Evolutionary conservation across 225 moss, liverwort and hornwort species (phyloP), one percentile per base, ranked within the genome.

Genomic region (Marchantia polymorpha): DNA sequence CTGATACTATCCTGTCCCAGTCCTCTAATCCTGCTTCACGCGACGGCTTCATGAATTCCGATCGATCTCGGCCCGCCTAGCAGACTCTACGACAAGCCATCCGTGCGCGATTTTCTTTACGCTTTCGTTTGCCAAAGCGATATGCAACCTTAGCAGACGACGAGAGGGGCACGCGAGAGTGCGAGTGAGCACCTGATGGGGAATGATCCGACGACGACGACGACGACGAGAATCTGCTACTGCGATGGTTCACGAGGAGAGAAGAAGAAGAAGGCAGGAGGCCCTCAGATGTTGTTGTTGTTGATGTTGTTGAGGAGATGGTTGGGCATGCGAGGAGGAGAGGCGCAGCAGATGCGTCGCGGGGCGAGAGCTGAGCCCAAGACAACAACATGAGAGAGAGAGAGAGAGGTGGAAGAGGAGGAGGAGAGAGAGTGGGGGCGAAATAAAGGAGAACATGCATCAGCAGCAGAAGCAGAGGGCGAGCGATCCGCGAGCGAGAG

Each of bases 1-100:
- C 70, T 71, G 20, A 71, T 71, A 22, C 70, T 71, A 50, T 71
- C 70, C 70, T 71, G 70, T 71, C 46, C 70, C 70, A 71, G 70
- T 71, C 48, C 50, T 20, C 70, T 50, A 13, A 48, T 50, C 70
- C 68, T 20, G 13, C 19, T 12, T 50, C 20, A 48, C 49, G 70
- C 49, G 22, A 20, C 70, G 48, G 22, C 49, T 71, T 71, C 22
- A 71, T 71, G 50, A n/a, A 71, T 71, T 71, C 70, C 70, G 70
- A 49, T 71, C 70, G 48, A 49, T 71, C 70, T 48, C 7, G 46
- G 46, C 48, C 19, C 49, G n/a, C 20, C 13, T 49, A 49, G 48
- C 70, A 31, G 12, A 46, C 30, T 46, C 70, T 5, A 71, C 22
- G 22, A 71, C 48, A 50, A 71, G 70, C 70, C 70, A 20, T 48